Conservation (phyloP, 2,329 filamentous ascomycete species). For the Penicillium oxalicum region DNA sequence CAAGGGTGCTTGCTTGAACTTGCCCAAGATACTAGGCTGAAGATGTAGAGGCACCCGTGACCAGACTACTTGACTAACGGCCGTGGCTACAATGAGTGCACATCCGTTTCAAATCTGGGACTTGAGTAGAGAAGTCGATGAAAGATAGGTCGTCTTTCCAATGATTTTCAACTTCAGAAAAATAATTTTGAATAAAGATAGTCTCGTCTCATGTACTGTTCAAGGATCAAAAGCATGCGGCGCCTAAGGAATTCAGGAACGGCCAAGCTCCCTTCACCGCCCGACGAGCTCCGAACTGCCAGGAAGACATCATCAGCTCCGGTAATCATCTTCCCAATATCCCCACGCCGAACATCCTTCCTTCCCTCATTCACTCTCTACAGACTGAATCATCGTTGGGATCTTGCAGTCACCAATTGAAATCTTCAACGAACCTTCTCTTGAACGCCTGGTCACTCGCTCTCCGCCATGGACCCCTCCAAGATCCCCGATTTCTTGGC, state of each 20-base stretch:
- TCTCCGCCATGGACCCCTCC: constrained; percentile 67
- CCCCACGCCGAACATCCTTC: constrained; percentile 7
- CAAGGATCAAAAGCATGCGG: not conserved
- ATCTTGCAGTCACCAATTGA: not conserved
- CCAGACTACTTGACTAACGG: too few relatives aligned
- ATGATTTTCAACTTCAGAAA: too few relatives aligned
- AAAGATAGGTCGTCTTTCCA: too few relatives aligned
- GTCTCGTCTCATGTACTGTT: too few relatives aligned
- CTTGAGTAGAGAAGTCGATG: too few relatives aligned
- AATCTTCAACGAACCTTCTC: not conserved
- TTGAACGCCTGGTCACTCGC: not conserved
- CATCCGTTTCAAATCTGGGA: too few relatives aligned
- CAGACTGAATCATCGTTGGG: constrained; percentile 1
- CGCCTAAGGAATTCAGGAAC: not conserved
- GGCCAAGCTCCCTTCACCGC: constrained; percentile 13
- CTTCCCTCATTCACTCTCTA: constrained; percentile 5
- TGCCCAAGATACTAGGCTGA: too few relatives aligned
- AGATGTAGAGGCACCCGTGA: too few relatives aligned
- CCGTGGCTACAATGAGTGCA: too few relatives aligned
- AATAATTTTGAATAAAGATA: too few relatives aligned
- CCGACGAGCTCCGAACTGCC: constrained; percentile 15
- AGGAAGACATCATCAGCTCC: constrained; percentile 19
- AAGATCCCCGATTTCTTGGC: constrained; percentile 87
- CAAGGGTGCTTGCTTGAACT: too few relatives aligned
- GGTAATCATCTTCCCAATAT: constrained; percentile 11